phyloP scores from a whole-genome alignment of 257 asterid species.

The Scutellaria baicalensis region DNA sequence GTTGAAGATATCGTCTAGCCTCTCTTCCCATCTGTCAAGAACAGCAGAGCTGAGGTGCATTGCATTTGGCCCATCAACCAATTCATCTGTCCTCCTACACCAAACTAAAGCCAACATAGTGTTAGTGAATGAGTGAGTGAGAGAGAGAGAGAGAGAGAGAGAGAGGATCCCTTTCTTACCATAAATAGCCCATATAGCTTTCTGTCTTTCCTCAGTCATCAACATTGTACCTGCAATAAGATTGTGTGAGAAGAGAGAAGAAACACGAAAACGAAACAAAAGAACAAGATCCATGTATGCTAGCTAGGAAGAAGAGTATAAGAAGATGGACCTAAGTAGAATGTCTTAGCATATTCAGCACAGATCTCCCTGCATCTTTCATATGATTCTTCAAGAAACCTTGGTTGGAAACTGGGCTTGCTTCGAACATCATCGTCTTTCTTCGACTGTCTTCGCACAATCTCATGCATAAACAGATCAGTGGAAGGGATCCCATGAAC shows the following conservation, averaged over 20 bases:
- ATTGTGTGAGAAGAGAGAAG: not conserved
- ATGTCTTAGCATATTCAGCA: constrained; percentile 81
- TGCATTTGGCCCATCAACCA: constrained; percentile 83
- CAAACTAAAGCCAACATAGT: constrained; percentile 32
- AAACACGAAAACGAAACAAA: not conserved
- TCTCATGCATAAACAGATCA: constrained; percentile 37
- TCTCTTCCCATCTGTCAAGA: constrained; percentile 79
- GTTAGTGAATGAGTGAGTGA: no score
- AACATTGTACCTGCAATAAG: constrained; percentile 54
- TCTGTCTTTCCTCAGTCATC: constrained; percentile 71
- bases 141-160: not conserved
- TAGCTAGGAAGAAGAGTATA: not conserved
- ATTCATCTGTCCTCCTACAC: constrained; percentile 85
- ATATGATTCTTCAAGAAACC: constrained; percentile 68
- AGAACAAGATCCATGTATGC: not conserved
- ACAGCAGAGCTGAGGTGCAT: constrained; percentile 35
- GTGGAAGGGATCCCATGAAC: constrained; percentile 35
- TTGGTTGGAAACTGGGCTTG: constrained; percentile 35
- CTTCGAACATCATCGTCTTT: not conserved
- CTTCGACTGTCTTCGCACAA: constrained; percentile 50
- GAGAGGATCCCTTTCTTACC: constrained; percentile 27
- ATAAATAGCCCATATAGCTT: constrained; percentile 90
- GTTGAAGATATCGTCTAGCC: constrained; percentile 58
- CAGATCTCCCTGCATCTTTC: constrained; percentile 65
- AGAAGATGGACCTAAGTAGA: constrained; percentile 48